phyloP scores from a whole-genome alignment of 768 basidiomycete species.

The Collybia sp. region DNA sequence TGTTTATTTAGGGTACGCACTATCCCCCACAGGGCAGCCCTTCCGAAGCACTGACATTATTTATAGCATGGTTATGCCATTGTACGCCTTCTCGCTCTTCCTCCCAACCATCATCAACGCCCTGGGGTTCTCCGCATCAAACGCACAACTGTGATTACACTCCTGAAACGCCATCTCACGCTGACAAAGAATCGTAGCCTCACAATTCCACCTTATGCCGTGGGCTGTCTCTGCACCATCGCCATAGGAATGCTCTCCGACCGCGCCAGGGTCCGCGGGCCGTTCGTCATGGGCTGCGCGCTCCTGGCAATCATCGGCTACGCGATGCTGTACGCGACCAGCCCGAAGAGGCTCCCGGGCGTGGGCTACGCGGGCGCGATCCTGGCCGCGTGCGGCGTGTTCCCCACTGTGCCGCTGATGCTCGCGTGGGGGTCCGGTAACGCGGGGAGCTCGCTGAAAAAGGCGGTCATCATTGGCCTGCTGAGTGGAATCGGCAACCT shows the following conservation, averaged over 20 bases:
- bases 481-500: conserved; percentile 43
- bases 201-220: conserved; percentile 28
- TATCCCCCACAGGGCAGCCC: background rate
- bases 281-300: conserved; percentile 32
- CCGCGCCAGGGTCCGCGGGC: conserved; percentile 27
- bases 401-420: conserved; percentile 31
- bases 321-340: conserved; percentile 30
- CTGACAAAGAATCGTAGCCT: conserved; percentile 11
- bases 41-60: background rate
- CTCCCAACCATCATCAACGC: conserved; percentile 25
- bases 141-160: conserved; percentile 22
- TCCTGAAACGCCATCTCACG: background rate
- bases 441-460: conserved; percentile 45
- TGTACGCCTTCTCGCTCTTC: conserved; percentile 36
- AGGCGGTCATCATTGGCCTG: conserved; percentile 41
- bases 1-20: conserved; percentile 23
- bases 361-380: conserved; percentile 38
- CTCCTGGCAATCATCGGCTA: conserved; percentile 38
- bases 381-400: conserved; percentile 40
- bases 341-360: conserved; percentile 12
- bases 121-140: conserved; percentile 37
- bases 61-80: conserved; percentile 28
- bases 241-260: conserved; percentile 26
- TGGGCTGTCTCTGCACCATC: conserved; percentile 22
- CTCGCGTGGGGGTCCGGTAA: conserved; percentile 47